Evolutionary conservation across 2,329 filamentous ascomycete species (phyloP).

Genomic region (Aspergillus jensenii): DNA sequence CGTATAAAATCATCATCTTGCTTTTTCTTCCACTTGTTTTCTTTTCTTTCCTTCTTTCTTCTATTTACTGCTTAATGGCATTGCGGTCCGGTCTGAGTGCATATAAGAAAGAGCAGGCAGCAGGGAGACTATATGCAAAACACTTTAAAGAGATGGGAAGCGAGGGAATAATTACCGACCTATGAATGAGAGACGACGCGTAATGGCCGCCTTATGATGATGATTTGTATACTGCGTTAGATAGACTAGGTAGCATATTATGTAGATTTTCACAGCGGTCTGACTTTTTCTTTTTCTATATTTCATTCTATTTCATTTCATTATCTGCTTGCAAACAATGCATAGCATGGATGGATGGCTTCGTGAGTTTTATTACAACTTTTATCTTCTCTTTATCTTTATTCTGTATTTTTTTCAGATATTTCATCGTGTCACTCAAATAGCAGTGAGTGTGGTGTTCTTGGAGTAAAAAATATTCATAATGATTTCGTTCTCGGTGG

Average conservation of each 20-base stretch:
- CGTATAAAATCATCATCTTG: constrained; percentile 21
- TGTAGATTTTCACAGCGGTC: constrained; percentile 6
- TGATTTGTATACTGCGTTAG: constrained; percentile 17
- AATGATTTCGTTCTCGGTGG: not conserved
- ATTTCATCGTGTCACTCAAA: not conserved
- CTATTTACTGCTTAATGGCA: constrained; percentile 11
- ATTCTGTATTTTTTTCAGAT: not conserved
- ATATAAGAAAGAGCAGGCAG: not conserved
- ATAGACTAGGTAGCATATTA: constrained; percentile 19
- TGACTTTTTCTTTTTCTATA: not conserved
- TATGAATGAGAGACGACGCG: constrained; percentile 16
- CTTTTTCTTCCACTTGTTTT: constrained; percentile 13
- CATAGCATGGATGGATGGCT: not conserved
- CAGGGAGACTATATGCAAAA: not conserved
- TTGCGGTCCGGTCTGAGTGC: constrained; percentile 2
- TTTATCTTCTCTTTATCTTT: not conserved
- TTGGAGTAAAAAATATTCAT: not conserved
- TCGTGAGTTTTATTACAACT: not conserved
- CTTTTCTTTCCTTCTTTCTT: constrained; percentile 13
- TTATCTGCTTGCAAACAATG: not conserved
- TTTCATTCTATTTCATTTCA: not conserved
- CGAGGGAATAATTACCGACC: too few species aligned
- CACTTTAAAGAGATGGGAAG: not conserved
- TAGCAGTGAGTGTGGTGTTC: not conserved
- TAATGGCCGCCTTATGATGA: constrained; percentile 17